These are phyloP conservation scores for Hygrocybe coccinea DNA, from an alignment of 768 basidiomycete genomes.

Conservation along the genomic window DNA sequence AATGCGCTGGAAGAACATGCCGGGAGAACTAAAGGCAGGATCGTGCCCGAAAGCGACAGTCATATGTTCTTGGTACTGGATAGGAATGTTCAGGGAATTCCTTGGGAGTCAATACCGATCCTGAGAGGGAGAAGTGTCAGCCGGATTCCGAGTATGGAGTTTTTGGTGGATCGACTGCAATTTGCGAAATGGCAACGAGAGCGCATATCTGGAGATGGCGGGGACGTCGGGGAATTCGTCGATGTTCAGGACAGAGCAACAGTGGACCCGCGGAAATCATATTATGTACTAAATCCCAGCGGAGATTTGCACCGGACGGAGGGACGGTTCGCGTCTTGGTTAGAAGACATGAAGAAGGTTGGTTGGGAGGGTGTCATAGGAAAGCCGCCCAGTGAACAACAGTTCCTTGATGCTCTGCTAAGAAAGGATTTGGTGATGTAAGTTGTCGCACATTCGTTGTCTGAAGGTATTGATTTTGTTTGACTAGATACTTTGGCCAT, in stretches of 20 bases:
- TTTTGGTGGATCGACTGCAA: constrained; percentile 77
- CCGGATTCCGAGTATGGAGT: constrained; percentile 86
- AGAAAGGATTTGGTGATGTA: constrained; percentile 86
- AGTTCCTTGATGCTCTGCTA: constrained; percentile 68
- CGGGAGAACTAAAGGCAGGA: constrained; percentile 14
- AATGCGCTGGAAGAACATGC: constrained; percentile 66
- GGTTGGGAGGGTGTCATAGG: constrained; percentile 88
- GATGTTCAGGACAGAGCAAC: constrained; percentile 40
- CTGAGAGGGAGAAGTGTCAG: constrained; percentile 82
- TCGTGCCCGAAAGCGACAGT: constrained; percentile 39
- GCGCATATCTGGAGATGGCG: constrained; percentile 12
- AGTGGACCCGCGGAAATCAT: constrained; percentile 66
- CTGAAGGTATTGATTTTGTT: constrained; percentile 1
- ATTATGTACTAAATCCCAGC: constrained; percentile 87
- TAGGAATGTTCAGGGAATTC: constrained; percentile 80
- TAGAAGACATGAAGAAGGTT: constrained; percentile 58
- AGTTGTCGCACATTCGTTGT: constrained; percentile 31
- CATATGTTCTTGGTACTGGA: constrained; percentile 89
- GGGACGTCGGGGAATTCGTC: constrained; percentile 15
- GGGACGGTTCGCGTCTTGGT: constrained; percentile 74
- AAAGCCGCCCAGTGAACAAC: constrained; percentile 73
- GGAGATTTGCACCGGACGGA: constrained; percentile 86
- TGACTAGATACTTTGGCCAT: constrained; percentile 90
- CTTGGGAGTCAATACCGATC: constrained; percentile 93
- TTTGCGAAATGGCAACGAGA: constrained; percentile 48